Evolutionary conservation across 805 yeast genomes (phyloP).

Genomic region (Candida nemodendra): DNA sequence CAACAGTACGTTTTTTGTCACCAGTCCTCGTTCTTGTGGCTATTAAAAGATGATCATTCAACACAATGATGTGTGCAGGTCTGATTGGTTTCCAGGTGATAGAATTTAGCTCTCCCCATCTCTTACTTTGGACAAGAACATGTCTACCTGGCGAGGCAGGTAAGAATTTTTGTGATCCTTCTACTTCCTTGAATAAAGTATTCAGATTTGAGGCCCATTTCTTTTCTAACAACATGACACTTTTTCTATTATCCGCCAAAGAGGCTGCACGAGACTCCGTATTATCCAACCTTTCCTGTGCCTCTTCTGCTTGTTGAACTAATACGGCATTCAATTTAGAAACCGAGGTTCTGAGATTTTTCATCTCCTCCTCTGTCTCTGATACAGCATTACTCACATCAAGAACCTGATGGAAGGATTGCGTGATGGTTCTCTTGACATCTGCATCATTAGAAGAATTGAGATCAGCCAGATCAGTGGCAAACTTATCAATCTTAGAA

Average conservation of each 20-base stretch:
- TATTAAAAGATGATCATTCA: constrained; percentile 74
- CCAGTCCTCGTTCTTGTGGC: constrained; percentile 58
- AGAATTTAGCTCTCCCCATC: constrained; percentile 84
- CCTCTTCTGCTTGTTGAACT: constrained; percentile 38
- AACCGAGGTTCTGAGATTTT: constrained; percentile 58
- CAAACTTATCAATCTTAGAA: constrained; percentile 67
- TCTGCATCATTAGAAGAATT: constrained; percentile 52
- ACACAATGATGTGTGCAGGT: constrained; percentile 69
- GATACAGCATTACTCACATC: constrained; percentile 59
- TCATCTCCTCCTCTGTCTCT: constrained; percentile 63
- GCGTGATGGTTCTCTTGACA: constrained; percentile 56
- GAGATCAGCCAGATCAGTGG: constrained; percentile 49
- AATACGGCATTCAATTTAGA: constrained; percentile 59
- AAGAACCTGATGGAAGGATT: constrained; percentile 61
- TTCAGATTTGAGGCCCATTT: constrained; percentile 78
- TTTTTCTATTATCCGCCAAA: constrained; percentile 57
- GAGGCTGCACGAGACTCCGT: constrained; percentile 17
- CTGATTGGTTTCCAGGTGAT: constrained; percentile 81
- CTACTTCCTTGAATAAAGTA: constrained; percentile 74
- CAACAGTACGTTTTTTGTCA: constrained; percentile 42
- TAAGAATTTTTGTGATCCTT: constrained; percentile 82
- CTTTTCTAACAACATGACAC: constrained; percentile 69
- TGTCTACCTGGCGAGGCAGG: constrained; percentile 80
- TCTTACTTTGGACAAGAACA: constrained; percentile 70
- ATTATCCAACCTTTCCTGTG: constrained; percentile 16